Base-by-base conservation (phyloP, 805 yeast species). In the Schwanniomyces pseudopolymorphus region DNA sequence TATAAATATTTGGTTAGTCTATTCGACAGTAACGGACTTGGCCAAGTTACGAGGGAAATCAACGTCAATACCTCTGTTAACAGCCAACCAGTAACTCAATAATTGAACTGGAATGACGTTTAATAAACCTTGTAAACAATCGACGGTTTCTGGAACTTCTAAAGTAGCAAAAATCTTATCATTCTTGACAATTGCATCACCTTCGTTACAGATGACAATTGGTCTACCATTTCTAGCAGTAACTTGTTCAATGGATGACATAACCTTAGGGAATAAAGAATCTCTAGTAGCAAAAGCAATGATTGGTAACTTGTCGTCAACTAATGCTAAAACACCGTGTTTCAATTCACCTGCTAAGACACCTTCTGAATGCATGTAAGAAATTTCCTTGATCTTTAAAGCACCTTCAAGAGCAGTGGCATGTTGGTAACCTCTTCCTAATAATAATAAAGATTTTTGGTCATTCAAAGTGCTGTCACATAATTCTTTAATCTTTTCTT, bases 321-420 rank as follows among this genome's bases (percentile, higher is more conserved):
- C 97, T 49, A 94, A 79, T 6, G 99, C 99, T 61, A 94, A 80
- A 26, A 89, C 96, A 72, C 99, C 99, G 66, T 94, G 99, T 70
- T 94, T 94, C 72, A 94, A 83, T 73, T 94, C 99, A 68, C 99
- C 99, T 19, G 99, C 99, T 55, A 94, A 83, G 44, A 94, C 96
- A 76, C 99, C 99, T 75, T 94, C 99, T 17, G 97, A 89, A 69
- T 94, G 99, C 89, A 94, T 94, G 69, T 94, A 94, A 2, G 98
- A 92, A 52, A 94, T 94, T 71, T 94, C 99, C 74, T 94, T 94
- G 66, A 94, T 92, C 75, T 94, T 94, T 62, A 94, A 81, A 10
- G 99, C 99, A 65, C 99, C 99, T 74, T 94, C 99, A 60, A 94
- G 78, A 20, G 99, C 98, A 53, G 96, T 85, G 11, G 99, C 99